Evolutionary conservation across 192 early-diverging fungal species (phyloP).

Genomic region (Chytriomyces sp.): DNA sequence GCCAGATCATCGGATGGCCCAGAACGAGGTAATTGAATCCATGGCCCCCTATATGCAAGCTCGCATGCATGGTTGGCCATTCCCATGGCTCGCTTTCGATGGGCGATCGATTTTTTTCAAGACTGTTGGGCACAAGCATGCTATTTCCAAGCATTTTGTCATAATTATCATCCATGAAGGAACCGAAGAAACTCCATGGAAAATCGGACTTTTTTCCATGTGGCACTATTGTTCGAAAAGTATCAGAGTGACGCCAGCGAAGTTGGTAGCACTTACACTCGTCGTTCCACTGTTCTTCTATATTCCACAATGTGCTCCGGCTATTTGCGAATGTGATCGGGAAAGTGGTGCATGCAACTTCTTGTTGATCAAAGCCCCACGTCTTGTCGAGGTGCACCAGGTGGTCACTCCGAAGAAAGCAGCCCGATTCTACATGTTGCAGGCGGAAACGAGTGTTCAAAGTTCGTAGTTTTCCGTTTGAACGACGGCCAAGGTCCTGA

Average conservation of each 20-base stretch:
- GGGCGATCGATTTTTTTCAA: slow-evolving; percentile 73
- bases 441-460: slow-evolving; percentile 83
- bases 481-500: background rate
- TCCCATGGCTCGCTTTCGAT: slow-evolving; percentile 79
- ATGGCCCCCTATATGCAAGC: slow-evolving; percentile 92
- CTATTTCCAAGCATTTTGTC: slow-evolving; percentile 97
- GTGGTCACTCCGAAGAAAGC: slow-evolving; percentile 73
- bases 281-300: slow-evolving; percentile 85
- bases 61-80: slow-evolving; percentile 86
- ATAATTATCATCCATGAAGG: slow-evolving; percentile 88
- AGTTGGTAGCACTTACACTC: slow-evolving; percentile 48
- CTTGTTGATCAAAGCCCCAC: slow-evolving; percentile 96
- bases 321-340: slow-evolving; percentile 45
- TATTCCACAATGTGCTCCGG: slow-evolving; percentile 81
- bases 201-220: slow-evolving; percentile 63
- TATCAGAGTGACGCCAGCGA: background rate
- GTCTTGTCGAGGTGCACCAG: slow-evolving; percentile 47
- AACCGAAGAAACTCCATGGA: slow-evolving; percentile 73
- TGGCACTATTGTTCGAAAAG: slow-evolving; percentile 60
- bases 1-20: slow-evolving; percentile 93
- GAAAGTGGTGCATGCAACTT: slow-evolving; percentile 76
- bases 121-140: slow-evolving; percentile 86
- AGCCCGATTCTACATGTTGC: slow-evolving; percentile 69
- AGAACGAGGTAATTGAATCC: slow-evolving; percentile 86
- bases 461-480: slow-evolving; percentile 23